Percentiles rank a stretch among this genome's conserved stretches.
phyloP scores from a whole-genome alignment of 768 basidiomycete species.

The Agrocybe praecox region DNA sequence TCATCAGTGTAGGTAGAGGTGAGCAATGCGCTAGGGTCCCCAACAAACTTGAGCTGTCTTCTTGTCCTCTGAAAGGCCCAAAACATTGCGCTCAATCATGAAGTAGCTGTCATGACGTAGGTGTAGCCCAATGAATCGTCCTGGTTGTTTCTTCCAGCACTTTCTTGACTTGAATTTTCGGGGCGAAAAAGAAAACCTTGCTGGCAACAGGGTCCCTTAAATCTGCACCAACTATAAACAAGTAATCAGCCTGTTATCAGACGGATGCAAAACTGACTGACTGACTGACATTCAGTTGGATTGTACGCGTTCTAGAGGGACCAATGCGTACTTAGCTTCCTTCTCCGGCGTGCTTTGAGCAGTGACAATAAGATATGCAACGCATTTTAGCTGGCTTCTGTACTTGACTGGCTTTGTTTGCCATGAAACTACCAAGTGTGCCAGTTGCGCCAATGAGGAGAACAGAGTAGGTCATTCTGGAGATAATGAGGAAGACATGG shows the following conservation, averaged over 20 bases:
- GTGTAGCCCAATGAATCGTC: slow-evolving; percentile 9
- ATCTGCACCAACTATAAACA: slow-evolving; percentile 5
- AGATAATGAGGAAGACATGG: too few species aligned
- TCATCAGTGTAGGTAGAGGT: slow-evolving; percentile 7
- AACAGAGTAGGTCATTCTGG: slow-evolving; percentile 2
- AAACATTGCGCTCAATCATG: slow-evolving; percentile 2
- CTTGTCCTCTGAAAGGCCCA: slow-evolving; percentile 8
- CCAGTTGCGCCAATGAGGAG: slow-evolving; percentile 11
- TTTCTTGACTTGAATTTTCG: slow-evolving; percentile 6
- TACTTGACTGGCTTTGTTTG: slow-evolving; percentile 5
- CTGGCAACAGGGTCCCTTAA: not conserved
- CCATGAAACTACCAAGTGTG: slow-evolving; percentile 4
- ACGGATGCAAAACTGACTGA: too few species aligned
- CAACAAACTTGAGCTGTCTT: slow-evolving; percentile 7
- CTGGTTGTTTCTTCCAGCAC: slow-evolving; percentile 5
- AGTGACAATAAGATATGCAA: slow-evolving; percentile 7
- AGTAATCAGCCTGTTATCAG: not conserved
- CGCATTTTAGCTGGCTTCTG: slow-evolving; percentile 5
- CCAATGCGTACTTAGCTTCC: slow-evolving; percentile 5
- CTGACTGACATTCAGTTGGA: too few species aligned
- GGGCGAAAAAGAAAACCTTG: not conserved
- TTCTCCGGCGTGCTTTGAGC: slow-evolving; percentile 5
- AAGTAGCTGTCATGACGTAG: slow-evolving; percentile 5
- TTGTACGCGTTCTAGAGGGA: slow-evolving; percentile 3
- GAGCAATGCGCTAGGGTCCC: slow-evolving; percentile 1